These are phyloP conservation scores for Monilinia aucupariae DNA, from an alignment of 2,329 filamentous ascomycete species.

Conservation along the genomic window DNA sequence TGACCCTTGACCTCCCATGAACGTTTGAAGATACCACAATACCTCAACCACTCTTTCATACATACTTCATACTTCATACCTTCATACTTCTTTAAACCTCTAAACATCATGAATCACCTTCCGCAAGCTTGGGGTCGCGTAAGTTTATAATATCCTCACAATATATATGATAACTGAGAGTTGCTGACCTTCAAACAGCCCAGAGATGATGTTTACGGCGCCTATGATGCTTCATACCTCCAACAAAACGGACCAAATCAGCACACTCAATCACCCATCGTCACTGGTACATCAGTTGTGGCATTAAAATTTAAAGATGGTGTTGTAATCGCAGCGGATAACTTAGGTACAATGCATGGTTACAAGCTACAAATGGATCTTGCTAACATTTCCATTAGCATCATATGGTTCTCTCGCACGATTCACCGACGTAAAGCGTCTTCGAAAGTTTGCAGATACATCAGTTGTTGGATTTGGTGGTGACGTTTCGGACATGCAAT, in stretches of 20 bases:
- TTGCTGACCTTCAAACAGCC: conserved; percentile 56
- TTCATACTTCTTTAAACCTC: not conserved
- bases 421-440: conserved; percentile 94
- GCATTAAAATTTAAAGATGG: conserved; percentile 95
- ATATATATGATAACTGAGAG: conserved; percentile 13
- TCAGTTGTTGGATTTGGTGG: conserved; percentile 90
- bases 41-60: not conserved
- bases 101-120: conserved; percentile 59
- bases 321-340: conserved; percentile 94
- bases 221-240: conserved; percentile 85
- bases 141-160: conserved; percentile 36
- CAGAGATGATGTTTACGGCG: conserved; percentile 92
- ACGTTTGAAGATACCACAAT: conserved; percentile 12
- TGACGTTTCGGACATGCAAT: conserved; percentile 99
- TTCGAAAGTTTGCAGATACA: conserved; percentile 78
- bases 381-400: conserved; percentile 47
- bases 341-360: conserved; percentile 60
- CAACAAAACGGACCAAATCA: conserved; percentile 66
- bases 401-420: conserved; percentile 96
- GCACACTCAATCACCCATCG: conserved; percentile 86
- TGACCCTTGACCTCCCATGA: conserved; percentile 12
- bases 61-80: not conserved
- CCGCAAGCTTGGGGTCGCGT: conserved; percentile 69
- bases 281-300: conserved; percentile 93
- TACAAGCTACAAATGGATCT: conserved; percentile 16